These are phyloP conservation scores for Psilocybe cyanescens DNA, from an alignment of 768 basidiomycete genomes.

Conservation along the genomic window DNA sequence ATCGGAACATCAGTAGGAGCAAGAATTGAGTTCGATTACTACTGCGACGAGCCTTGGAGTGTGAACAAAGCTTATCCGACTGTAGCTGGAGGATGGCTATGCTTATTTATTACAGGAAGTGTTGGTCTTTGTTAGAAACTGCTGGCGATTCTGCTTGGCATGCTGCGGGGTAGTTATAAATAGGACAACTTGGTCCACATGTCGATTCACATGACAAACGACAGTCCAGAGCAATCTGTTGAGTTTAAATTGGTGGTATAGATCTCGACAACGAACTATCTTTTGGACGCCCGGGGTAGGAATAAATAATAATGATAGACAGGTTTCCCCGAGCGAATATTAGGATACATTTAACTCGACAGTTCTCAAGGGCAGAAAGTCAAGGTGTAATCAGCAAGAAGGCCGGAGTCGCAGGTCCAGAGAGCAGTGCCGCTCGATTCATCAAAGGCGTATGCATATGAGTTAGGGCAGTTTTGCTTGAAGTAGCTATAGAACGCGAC, in stretches of 20 bases:
- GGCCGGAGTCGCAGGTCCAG: conserved; percentile 48
- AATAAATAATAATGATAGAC: not conserved
- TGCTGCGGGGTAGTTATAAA: not conserved
- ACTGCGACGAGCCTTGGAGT: too few relatives aligned
- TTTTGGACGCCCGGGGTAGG: not conserved
- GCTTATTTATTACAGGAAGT: too few relatives aligned
- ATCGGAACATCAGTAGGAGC: too few relatives aligned
- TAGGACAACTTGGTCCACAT: not conserved
- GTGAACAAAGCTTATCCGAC: too few relatives aligned
- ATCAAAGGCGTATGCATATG: conserved; percentile 59
- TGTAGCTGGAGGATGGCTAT: too few relatives aligned
- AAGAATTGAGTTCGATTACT: too few relatives aligned
- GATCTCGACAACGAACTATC: too few relatives aligned
- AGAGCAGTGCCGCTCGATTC: conserved; percentile 53
- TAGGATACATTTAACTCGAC: not conserved
- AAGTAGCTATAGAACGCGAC: conserved; percentile 44
- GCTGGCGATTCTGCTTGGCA: not conserved
- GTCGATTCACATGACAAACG: not conserved
- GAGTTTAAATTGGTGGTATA: too few relatives aligned
- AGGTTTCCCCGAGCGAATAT: not conserved
- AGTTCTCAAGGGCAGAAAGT: conserved; percentile 46
- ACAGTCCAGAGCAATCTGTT: not conserved
- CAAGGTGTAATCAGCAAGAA: conserved; percentile 46
- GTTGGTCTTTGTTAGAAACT: too few relatives aligned
- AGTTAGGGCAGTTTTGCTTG: conserved; percentile 46